phyloP scores from a whole-genome alignment of 169 alveolate species.

The Plasmodium malariae region DNA sequence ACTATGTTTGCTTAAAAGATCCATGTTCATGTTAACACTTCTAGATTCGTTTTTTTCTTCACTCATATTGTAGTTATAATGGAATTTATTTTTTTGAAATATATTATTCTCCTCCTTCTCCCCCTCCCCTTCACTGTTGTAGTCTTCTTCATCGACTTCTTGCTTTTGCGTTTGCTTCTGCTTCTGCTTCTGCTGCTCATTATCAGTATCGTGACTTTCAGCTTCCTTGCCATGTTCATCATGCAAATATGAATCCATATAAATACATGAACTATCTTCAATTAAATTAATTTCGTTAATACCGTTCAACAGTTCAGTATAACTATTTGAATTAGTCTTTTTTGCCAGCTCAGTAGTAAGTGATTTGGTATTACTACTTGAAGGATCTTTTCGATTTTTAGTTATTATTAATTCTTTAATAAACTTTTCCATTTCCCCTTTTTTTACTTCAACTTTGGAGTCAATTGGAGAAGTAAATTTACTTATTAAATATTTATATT shows the following conservation, averaged over 20 bases:
- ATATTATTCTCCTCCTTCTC: too few relatives aligned
- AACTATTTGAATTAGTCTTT: not conserved
- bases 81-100: not conserved
- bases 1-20: not conserved
- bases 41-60: not conserved
- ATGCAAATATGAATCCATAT: conserved; percentile 7
- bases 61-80: not conserved
- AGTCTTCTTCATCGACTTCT: not conserved
- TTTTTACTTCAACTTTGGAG: conserved; percentile 37
- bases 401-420: conserved; percentile 37
- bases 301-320: not conserved
- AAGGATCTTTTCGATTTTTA: conserved; percentile 11
- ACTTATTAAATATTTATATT: conserved; percentile 55
- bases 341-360: not conserved
- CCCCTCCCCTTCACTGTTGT: too few relatives aligned
- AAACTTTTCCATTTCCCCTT: conserved; percentile 46
- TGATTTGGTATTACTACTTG: not conserved
- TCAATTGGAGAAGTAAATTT: conserved; percentile 52
- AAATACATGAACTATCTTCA: not conserved
- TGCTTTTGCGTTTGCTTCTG: not conserved
- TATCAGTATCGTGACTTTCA: not conserved
- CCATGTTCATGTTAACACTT: not conserved
- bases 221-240: not conserved
- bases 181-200: not conserved
- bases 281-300: not conserved